Evolutionary conservation across 208 protist species (phyloP).

Genomic region (Leishmania amazonensis): DNA sequence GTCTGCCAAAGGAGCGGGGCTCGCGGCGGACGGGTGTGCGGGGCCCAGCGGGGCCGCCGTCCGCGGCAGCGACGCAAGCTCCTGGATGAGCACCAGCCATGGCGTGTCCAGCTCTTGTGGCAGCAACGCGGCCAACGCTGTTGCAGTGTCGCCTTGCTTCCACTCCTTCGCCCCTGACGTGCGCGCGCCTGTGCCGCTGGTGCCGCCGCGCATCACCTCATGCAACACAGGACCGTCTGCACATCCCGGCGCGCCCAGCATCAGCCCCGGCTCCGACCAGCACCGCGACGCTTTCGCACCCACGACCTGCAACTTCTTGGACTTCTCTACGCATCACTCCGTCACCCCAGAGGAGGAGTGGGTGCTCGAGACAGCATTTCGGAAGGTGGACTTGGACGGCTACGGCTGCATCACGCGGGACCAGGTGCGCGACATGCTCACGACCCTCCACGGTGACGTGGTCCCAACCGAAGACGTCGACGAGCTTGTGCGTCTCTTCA

Average conservation of each 20-base stretch:
- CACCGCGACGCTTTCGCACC: constrained; percentile 12
- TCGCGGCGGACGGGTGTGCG: neutral
- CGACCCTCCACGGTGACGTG: constrained; percentile 61
- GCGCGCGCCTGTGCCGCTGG: neutral
- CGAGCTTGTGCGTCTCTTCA: constrained; percentile 81
- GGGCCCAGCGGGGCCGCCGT: neutral
- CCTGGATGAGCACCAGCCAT: neutral
- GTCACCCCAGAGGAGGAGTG: constrained; percentile 76
- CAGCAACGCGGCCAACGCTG: neutral
- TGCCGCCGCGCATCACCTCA: neutral
- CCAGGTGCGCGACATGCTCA: constrained; percentile 87
- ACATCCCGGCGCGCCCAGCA: constrained; percentile 6
- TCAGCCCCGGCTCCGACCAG: neutral
- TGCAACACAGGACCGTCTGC: neutral
- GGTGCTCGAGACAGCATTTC: constrained; percentile 69
- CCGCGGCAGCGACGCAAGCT: neutral
- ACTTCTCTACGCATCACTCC: constrained; percentile 59
- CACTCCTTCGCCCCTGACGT: neutral
- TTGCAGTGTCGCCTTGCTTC: neutral
- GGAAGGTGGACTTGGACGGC: constrained; percentile 80
- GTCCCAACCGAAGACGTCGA: constrained; percentile 61
- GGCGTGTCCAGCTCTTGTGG: neutral
- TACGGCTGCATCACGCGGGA: constrained; percentile 82
- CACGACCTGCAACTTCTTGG: constrained; percentile 43
- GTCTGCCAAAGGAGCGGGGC: neutral